Evolutionary conservation across 345 rosid species (phyloP).

Genomic region (Populus alba): DNA sequence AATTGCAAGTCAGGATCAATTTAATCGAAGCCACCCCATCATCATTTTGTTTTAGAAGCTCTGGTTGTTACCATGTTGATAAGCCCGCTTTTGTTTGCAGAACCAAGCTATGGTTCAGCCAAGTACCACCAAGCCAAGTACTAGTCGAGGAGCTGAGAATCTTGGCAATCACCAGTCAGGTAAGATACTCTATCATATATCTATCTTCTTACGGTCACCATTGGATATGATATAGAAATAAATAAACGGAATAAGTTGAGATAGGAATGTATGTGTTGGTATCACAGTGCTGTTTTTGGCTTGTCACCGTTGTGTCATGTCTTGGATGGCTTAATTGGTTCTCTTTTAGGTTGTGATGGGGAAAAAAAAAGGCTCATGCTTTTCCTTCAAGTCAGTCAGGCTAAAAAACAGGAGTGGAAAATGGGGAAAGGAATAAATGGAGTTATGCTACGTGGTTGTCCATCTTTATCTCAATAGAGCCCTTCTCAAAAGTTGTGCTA

Average conservation of each 20-base stretch:
- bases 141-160: conserved; percentile 47
- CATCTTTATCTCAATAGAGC: too few relatives aligned
- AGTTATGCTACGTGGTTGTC: background rate
- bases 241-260: background rate
- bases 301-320: background rate
- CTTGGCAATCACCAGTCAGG: conserved; percentile 48
- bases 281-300: background rate
- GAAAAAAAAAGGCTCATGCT: background rate
- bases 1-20: background rate
- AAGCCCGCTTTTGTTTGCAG: conserved; percentile 24
- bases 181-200: conserved; percentile 19
- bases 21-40: background rate
- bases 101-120: conserved; percentile 52
- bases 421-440: background rate
- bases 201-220: background rate
- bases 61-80: background rate
- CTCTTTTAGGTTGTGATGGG: too few relatives aligned
- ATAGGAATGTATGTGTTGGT: background rate
- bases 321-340: too few relatives aligned
- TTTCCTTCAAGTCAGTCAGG: background rate
- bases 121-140: conserved; percentile 53
- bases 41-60: background rate
- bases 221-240: background rate
- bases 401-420: background rate
- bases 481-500: too few relatives aligned